phyloP scores from a whole-genome alignment of 208 protist species.

The Wallacemonas collosoma region DNA sequence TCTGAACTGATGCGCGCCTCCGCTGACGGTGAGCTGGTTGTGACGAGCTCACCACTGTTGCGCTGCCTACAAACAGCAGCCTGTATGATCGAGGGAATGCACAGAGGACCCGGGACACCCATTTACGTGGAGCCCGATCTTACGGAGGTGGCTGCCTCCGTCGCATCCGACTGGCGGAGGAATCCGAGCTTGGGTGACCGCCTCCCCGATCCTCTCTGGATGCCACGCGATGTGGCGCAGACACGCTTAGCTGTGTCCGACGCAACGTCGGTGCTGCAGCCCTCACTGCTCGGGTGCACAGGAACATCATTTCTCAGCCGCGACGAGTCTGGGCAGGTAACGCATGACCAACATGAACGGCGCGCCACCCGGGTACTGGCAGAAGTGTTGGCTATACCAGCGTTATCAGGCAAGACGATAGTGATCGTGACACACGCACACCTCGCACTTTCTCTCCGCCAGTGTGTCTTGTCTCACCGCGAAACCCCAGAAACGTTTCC shows the following conservation, averaged over 20 bases:
- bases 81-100: slow-evolving; percentile 3
- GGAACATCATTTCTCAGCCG: neutral
- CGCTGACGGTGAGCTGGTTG: neutral
- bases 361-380: neutral
- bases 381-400: neutral
- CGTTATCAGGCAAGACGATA: slow-evolving; percentile 18
- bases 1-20: neutral
- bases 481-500: neutral
- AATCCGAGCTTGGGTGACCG: slow-evolving; percentile 6
- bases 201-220: neutral
- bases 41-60: slow-evolving; percentile 16
- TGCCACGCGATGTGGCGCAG: neutral
- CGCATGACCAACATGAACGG: neutral
- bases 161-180: slow-evolving; percentile 7
- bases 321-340: neutral
- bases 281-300: neutral
- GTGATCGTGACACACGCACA: slow-evolving; percentile 24
- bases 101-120: neutral
- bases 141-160: slow-evolving; percentile 12
- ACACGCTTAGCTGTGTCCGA: neutral
- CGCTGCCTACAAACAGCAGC: slow-evolving; percentile 21
- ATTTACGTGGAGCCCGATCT: slow-evolving; percentile 18
- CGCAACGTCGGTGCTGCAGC: neutral
- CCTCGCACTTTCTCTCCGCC: neutral
- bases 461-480: neutral